Evolutionary conservation across 2,329 filamentous ascomycete genomes (phyloP).

Genomic region (Neobulgaria alba): DNA sequence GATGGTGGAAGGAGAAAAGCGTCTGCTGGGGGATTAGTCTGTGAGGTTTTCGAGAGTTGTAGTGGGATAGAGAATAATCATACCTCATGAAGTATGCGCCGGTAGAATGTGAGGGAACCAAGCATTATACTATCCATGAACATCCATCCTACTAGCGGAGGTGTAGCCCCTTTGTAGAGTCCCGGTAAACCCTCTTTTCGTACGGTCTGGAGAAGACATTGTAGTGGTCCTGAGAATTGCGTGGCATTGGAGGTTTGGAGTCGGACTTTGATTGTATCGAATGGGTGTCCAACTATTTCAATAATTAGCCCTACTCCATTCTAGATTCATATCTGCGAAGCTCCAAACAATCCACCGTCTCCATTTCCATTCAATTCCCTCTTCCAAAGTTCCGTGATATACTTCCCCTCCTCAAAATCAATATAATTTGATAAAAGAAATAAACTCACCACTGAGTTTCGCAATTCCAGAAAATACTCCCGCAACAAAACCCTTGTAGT

Average conservation of each 20-base stretch:
- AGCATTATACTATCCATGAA: conserved; percentile 93
- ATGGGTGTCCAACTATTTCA: conserved; percentile 57
- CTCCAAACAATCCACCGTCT: neutral
- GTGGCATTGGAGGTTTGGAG: conserved; percentile 73
- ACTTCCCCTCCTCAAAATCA: too few relatives aligned
- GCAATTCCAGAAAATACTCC: conserved; percentile 93
- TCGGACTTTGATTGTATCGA: conserved; percentile 95
- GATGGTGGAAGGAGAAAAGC: neutral
- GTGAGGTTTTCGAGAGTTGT: too few relatives aligned
- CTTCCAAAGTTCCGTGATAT: neutral
- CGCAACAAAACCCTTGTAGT: conserved; percentile 91
- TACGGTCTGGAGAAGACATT: conserved; percentile 78
- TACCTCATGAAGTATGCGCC: conserved; percentile 57
- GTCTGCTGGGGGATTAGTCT: neutral
- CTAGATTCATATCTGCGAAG: too few relatives aligned
- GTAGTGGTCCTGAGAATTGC: conserved; percentile 77
- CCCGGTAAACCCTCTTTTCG: conserved; percentile 76
- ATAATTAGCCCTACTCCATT: too few relatives aligned
- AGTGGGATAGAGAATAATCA: neutral
- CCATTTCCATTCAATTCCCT: neutral
- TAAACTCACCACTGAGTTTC: conserved; percentile 68
- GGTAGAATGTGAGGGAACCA: conserved; percentile 84
- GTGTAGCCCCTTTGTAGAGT: conserved; percentile 90
- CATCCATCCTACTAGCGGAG: conserved; percentile 94
- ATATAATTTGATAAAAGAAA: too few relatives aligned